A percentile compares a stretch with the other conserved stretches of the same genome.
phyloP scores from a whole-genome alignment of 805 yeast species.

The Maudiozyma turicensis region DNA sequence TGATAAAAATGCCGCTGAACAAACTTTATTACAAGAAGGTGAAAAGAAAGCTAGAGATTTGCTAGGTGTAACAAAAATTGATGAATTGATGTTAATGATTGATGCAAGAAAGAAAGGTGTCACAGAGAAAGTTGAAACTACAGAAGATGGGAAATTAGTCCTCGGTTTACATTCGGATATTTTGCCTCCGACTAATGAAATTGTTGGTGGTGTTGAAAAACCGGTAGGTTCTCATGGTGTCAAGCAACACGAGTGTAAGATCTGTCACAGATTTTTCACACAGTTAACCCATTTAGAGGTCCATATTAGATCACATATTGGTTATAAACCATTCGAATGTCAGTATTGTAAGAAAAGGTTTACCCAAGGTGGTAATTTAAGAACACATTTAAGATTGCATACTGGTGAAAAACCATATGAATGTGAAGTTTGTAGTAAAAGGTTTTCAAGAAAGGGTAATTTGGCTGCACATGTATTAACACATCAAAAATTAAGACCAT shows the following conservation, averaged over 20 bases:
- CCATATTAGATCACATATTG: conserved; percentile 80
- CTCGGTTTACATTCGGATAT: conserved; percentile 41
- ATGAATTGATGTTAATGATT: conserved; percentile 80
- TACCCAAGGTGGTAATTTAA: conserved; percentile 82
- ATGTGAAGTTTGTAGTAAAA: conserved; percentile 66
- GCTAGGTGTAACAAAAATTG: conserved; percentile 82
- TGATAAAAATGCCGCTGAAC: not conserved
- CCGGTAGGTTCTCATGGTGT: conserved; percentile 32
- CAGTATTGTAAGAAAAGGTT: conserved; percentile 69
- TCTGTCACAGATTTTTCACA: conserved; percentile 71
- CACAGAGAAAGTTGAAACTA: conserved; percentile 50
- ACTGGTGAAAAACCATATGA: conserved; percentile 88
- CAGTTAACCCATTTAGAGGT: conserved; percentile 88
- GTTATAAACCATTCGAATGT: conserved; percentile 76
- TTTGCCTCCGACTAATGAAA: conserved; percentile 49
- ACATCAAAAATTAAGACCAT: conserved; percentile 72
- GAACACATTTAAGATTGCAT: conserved; percentile 78
- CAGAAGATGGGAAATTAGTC: conserved; percentile 59
- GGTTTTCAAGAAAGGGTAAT: conserved; percentile 86
- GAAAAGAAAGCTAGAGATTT: conserved; percentile 53
- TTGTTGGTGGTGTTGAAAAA: conserved; percentile 77
- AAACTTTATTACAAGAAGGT: not conserved
- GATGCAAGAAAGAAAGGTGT: conserved; percentile 79
- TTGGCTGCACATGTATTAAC: conserved; percentile 80
- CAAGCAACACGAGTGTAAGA: conserved; percentile 60